phyloP scores from a whole-genome alignment of 176 grass and related monocot genomes.

The Zea luxurians region DNA sequence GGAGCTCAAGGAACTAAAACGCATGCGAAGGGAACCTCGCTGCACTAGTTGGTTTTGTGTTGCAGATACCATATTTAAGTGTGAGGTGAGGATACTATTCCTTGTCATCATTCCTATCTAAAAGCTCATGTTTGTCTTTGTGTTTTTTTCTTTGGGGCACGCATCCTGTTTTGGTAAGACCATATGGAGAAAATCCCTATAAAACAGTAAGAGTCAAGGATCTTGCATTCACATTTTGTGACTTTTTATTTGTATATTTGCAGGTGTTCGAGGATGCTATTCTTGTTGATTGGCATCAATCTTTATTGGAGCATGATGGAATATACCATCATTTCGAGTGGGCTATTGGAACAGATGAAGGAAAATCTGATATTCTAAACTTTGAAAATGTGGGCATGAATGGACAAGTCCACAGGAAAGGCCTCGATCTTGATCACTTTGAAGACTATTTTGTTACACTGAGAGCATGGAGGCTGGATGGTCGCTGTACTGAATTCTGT shows the following conservation, averaged over 20 bases:
- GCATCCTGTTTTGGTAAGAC: not conserved
- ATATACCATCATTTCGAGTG: slow-evolving; percentile 80
- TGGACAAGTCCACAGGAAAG: slow-evolving; percentile 51
- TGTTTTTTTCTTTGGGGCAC: not conserved
- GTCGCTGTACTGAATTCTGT: slow-evolving; percentile 52
- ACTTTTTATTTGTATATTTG: slow-evolving; percentile 17
- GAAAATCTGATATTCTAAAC: slow-evolving; percentile 67
- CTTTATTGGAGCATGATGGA: slow-evolving; percentile 46
- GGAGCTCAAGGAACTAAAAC: slow-evolving; percentile 89
- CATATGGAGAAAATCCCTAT: not conserved
- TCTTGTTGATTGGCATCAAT: slow-evolving; percentile 68
- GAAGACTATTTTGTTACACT: slow-evolving; percentile 65
- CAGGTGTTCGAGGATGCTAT: slow-evolving; percentile 76
- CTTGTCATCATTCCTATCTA: not conserved
- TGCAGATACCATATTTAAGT: slow-evolving; percentile 73
- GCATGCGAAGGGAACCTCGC: slow-evolving; percentile 62
- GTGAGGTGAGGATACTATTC: slow-evolving; percentile 50
- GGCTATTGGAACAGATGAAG: slow-evolving; percentile 79
- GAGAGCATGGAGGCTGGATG: slow-evolving; percentile 56
- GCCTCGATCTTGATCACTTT: slow-evolving; percentile 59
- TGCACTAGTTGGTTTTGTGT: slow-evolving; percentile 89
- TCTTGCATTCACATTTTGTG: slow-evolving; percentile 1
- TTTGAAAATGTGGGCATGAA: slow-evolving; percentile 82
- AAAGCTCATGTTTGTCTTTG: not conserved
- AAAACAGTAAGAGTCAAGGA: not conserved